A percentile compares a stretch with the other conserved stretches of the same genome.
phyloP scores from a whole-genome alignment of 2,329 filamentous ascomycete species.

The Geoglossum cookeanum region DNA sequence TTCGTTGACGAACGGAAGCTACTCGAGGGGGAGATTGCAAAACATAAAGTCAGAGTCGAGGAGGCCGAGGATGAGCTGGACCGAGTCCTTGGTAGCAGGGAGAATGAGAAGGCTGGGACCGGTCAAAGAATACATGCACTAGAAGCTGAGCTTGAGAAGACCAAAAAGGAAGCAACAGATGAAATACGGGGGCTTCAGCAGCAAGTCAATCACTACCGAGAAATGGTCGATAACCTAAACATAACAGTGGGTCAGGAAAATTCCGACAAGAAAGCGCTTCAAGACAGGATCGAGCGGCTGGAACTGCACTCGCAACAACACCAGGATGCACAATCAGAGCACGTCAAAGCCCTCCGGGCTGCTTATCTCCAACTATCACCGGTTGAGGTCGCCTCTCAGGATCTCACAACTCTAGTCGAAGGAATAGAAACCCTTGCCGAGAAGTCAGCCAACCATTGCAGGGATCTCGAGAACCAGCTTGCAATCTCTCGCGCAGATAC shows the following conservation, averaged over 20 bases:
- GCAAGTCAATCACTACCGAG: conserved; percentile 17
- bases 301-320: conserved; percentile 36
- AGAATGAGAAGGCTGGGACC: conserved; percentile 56
- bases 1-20: conserved; percentile 71
- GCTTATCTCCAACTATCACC: conserved; percentile 40
- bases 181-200: conserved; percentile 20
- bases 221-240: conserved; percentile 19
- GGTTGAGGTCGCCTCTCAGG: conserved; percentile 32
- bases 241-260: conserved; percentile 38
- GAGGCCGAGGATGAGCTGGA: conserved; percentile 88
- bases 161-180: conserved; percentile 28
- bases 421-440: conserved; percentile 37
- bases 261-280: conserved; percentile 24
- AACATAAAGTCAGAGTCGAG: conserved; percentile 58
- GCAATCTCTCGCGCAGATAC: conserved; percentile 43
- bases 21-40: conserved; percentile 61
- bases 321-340: conserved; percentile 32
- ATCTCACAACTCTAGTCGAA: conserved; percentile 39
- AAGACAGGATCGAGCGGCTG: conserved; percentile 16
- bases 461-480: conserved; percentile 39
- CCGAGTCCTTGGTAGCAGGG: conserved; percentile 59
- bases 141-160: conserved; percentile 49
- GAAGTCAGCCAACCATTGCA: conserved; percentile 39
- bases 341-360: conserved; percentile 36
- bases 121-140: conserved; percentile 50